These are phyloP conservation scores for Cercospora citrullina DNA, from an alignment of 2,329 filamentous ascomycete genomes.

Conservation along the genomic window DNA sequence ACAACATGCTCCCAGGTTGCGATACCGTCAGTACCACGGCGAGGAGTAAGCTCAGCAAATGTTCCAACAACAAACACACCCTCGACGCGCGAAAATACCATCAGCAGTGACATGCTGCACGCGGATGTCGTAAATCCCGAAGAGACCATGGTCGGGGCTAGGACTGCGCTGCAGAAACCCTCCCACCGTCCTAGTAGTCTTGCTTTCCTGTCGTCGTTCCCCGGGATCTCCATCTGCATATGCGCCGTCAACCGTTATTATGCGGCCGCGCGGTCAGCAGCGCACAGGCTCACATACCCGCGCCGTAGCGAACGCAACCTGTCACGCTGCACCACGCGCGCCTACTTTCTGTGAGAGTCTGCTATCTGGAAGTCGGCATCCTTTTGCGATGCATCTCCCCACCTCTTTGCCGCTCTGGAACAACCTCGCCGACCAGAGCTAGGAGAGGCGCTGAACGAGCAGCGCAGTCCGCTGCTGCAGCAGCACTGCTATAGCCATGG, in stretches of 20 bases:
- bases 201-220: not conserved
- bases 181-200: not conserved
- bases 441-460: not conserved
- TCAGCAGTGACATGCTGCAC: not conserved
- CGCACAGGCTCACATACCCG: not conserved
- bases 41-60: not conserved
- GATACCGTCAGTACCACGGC: not conserved
- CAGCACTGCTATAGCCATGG: conserved; percentile 18
- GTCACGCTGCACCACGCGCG: not conserved
- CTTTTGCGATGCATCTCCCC: not conserved
- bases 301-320: conserved; percentile 5
- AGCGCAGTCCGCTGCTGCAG: conserved; percentile 8
- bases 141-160: not conserved
- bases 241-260: not conserved
- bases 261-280: not conserved
- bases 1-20: not conserved
- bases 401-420: not conserved
- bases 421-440: not conserved
- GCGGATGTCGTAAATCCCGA: not conserved
- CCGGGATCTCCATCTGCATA: not conserved
- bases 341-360: not conserved
- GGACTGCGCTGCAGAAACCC: not conserved
- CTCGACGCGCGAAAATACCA: not conserved
- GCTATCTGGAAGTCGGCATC: not conserved
- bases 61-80: not conserved